phyloP scores from a whole-genome alignment of 495 filamentous ascomycete species.

The Trichoderma orchidacearum region DNA sequence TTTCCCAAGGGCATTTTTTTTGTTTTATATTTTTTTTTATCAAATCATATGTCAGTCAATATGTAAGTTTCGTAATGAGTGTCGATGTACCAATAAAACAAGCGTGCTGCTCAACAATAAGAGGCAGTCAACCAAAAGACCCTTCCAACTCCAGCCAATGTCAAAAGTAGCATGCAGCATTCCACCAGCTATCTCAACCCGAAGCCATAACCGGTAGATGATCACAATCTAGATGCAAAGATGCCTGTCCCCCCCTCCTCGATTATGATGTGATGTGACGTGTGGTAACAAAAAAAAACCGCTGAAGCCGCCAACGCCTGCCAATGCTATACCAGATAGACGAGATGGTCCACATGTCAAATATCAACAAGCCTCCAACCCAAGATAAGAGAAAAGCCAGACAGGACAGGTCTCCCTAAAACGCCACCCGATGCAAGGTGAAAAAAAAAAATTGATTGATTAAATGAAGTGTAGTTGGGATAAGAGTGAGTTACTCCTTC shows the following conservation, averaged over 20 bases:
- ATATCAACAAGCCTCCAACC: background rate
- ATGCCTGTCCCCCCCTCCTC: background rate
- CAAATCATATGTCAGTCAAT: background rate
- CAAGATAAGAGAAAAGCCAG: background rate
- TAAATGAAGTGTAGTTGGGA: background rate
- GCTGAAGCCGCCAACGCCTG: background rate
- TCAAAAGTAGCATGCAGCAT: background rate
- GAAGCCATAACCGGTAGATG: no score
- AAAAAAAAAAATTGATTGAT: background rate
- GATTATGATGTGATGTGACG: no score
- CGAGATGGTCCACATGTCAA: background rate
- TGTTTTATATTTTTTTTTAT: background rate
- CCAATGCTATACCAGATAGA: background rate
- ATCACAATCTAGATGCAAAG: background rate
- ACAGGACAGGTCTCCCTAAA: background rate
- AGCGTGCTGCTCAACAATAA: no score
- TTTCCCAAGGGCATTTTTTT: background rate
- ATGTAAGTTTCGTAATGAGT: background rate
- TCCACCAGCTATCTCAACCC: no score
- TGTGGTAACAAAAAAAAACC: background rate
- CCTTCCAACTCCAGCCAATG: background rate
- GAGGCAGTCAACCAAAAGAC: no score
- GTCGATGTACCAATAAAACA: no score
- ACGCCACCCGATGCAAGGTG: background rate
- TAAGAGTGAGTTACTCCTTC: slow-evolving; percentile 10